These are phyloP conservation scores for Gossypium gossypioides DNA, from an alignment of 441 rosid genomes.

Conservation along the genomic window DNA sequence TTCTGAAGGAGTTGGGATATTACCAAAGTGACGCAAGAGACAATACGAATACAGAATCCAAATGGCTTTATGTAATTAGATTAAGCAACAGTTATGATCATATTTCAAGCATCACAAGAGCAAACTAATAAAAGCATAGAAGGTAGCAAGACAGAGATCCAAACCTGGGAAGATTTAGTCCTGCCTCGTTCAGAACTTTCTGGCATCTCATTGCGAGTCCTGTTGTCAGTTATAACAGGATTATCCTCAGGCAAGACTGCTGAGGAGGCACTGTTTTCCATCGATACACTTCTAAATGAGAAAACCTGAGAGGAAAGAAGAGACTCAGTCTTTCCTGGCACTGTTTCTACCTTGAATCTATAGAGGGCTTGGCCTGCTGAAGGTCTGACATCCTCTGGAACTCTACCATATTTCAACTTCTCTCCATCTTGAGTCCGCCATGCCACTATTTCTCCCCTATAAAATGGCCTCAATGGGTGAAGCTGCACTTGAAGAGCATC, in stretches of 20 bases:
- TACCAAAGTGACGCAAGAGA: neutral
- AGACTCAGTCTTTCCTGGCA: slow-evolving; percentile 48
- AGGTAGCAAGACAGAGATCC: slow-evolving; percentile 1
- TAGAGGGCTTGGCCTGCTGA: slow-evolving; percentile 87
- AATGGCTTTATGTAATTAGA: neutral
- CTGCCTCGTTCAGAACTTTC: slow-evolving; percentile 49
- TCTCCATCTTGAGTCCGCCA: slow-evolving; percentile 79
- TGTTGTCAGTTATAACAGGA: slow-evolving; percentile 23
- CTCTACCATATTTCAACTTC: slow-evolving; percentile 84
- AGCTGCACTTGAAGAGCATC: slow-evolving; percentile 86
- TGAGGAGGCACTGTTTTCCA: slow-evolving; percentile 41
- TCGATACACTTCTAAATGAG: slow-evolving; percentile 70
- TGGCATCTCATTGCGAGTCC: slow-evolving; percentile 22
- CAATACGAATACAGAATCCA: neutral
- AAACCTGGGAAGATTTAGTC: slow-evolving; percentile 57
- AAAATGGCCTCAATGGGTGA: slow-evolving; percentile 90
- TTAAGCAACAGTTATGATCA: neutral
- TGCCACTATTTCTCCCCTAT: slow-evolving; percentile 88
- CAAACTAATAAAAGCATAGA: too few relatives aligned
- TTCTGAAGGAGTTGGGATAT: neutral
- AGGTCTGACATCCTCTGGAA: slow-evolving; percentile 90
- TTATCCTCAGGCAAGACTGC: slow-evolving; percentile 24
- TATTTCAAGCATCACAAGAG: neutral
- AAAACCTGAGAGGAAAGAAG: slow-evolving; percentile 92
- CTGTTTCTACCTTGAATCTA: slow-evolving; percentile 77